Percentiles rank a stretch among this genome's conserved stretches.
Conservation (phyloP, 306 rosid genomes). For the Ammopiptanthus mongolicus region DNA sequence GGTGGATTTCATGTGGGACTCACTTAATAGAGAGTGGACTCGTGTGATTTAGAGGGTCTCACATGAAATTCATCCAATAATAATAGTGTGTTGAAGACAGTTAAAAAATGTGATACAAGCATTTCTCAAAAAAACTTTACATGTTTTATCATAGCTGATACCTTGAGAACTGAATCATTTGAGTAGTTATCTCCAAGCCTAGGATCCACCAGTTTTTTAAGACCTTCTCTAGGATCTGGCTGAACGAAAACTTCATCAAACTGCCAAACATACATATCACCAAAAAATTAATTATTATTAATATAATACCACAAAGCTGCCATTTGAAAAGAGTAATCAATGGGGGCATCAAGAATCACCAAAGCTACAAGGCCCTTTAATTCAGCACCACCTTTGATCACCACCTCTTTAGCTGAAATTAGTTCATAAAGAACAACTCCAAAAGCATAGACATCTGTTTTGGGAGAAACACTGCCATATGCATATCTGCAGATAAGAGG, state of each 20-base stretch:
- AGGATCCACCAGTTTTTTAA: conserved; percentile 65
- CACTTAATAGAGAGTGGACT: no score
- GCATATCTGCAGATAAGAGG: conserved; percentile 60
- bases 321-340: background rate
- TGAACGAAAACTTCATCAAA: conserved; percentile 61
- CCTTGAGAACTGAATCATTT: conserved; percentile 69
- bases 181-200: conserved; percentile 70
- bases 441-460: conserved; percentile 81
- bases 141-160: no score
- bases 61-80: no score
- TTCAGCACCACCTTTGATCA: conserved; percentile 39
- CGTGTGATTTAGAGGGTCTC: no score
- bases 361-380: conserved; percentile 58
- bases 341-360: conserved; percentile 42
- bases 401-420: conserved; percentile 83
- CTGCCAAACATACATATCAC: conserved; percentile 43
- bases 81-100: no score
- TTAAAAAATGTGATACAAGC: no score
- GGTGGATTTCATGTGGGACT: no score
- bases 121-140: no score
- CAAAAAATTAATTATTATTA: background rate
- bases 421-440: conserved; percentile 92
- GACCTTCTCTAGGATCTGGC: conserved; percentile 50
- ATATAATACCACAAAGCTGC: background rate
- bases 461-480: conserved; percentile 74